Evolutionary conservation across 495 filamentous ascomycete genomes (phyloP).

Genomic region (Neurospora hispaniola): DNA sequence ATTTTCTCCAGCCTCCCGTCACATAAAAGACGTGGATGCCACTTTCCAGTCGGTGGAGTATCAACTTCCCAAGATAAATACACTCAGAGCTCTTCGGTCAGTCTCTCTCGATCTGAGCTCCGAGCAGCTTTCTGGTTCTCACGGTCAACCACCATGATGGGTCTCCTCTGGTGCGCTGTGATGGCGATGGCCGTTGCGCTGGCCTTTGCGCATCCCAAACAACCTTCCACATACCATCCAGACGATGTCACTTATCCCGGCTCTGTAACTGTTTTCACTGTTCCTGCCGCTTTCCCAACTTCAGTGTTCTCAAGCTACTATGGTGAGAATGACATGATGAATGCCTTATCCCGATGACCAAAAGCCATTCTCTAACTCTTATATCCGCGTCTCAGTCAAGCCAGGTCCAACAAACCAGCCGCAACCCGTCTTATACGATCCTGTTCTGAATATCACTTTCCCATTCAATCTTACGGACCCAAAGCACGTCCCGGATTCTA

Average conservation of each 20-base stretch:
- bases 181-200: background rate
- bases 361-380: background rate
- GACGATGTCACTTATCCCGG: slow-evolving; percentile 3
- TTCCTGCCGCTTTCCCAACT: slow-evolving; percentile 43
- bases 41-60: background rate
- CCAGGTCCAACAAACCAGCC: slow-evolving; percentile 45
- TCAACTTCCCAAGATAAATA: background rate
- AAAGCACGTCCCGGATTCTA: slow-evolving; percentile 36
- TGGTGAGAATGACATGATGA: slow-evolving; percentile 7
- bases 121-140: background rate
- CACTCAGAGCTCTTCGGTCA: background rate
- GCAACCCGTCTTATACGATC: slow-evolving; percentile 47
- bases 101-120: background rate
- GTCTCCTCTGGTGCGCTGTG: background rate
- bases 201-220: background rate
- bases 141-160: background rate
- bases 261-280: slow-evolving; percentile 34
- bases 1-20: background rate
- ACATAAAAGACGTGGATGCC: background rate
- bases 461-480: slow-evolving; percentile 48
- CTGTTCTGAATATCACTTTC: slow-evolving; percentile 46
- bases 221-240: background rate
- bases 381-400: slow-evolving; percentile 15
- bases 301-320: slow-evolving; percentile 43
- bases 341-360: background rate